Evolutionary conservation across 768 basidiomycete species (phyloP).

Genomic region (Cyclocybe cylindracea): DNA sequence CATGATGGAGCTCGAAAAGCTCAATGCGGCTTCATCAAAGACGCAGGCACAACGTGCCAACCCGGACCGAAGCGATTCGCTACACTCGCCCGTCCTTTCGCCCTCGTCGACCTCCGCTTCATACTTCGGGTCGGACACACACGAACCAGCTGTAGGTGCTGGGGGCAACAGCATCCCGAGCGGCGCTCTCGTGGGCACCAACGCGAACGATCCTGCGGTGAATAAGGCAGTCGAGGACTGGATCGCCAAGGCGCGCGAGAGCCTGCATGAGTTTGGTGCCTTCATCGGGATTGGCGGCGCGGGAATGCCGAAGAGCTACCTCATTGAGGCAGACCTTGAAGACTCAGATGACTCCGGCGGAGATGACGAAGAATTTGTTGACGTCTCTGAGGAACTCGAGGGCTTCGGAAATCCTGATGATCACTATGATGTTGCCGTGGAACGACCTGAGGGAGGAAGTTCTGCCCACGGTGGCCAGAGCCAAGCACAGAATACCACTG

Average conservation of each 20-base stretch:
- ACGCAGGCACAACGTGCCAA: conserved; percentile 10
- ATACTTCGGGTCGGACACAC: conserved; percentile 25
- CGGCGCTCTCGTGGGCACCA: conserved; percentile 1
- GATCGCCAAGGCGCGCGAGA: conserved; percentile 74
- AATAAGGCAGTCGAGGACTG: conserved; percentile 71
- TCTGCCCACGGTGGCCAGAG: conserved; percentile 6
- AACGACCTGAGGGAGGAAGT: conserved; percentile 43
- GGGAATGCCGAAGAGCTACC: conserved; percentile 49
- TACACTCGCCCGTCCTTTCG: conserved; percentile 40
- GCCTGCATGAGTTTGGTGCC: conserved; percentile 65
- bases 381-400: conserved; percentile 32
- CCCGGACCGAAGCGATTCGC: conserved; percentile 24
- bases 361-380: conserved; percentile 36
- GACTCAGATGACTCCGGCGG: conserved; percentile 37
- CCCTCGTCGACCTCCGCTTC: conserved; percentile 31
- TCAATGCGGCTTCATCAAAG: conserved; percentile 12
- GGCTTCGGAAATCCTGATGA: conserved; percentile 30
- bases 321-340: conserved; percentile 49
- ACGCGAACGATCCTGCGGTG: conserved; percentile 36
- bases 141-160: conserved; percentile 13
- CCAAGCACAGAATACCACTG: conserved; percentile 10
- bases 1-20: conserved; percentile 64
- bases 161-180: conserved; percentile 6
- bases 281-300: conserved; percentile 65
- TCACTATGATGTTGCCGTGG: conserved; percentile 43